phyloP scores from a whole-genome alignment of 495 filamentous ascomycete genomes.

The Annulohypoxylon bovei region DNA sequence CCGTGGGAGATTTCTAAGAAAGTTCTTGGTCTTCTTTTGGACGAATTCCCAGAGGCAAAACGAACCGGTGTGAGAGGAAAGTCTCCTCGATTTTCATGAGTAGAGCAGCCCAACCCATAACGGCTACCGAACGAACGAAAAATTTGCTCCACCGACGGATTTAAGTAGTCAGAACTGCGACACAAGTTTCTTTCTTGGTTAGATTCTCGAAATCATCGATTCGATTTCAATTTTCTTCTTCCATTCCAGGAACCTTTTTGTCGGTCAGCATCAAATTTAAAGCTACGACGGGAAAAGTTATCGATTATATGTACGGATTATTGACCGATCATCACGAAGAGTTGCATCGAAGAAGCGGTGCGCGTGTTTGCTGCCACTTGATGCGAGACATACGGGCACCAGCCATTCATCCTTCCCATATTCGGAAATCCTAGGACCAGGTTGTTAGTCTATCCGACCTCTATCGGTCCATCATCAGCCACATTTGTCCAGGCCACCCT shows the following conservation, averaged over 20 bases:
- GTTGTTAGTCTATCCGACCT: neutral
- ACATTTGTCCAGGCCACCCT: conserved; percentile 29
- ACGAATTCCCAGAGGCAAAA: conserved; percentile 22
- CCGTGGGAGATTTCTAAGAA: conserved; percentile 32
- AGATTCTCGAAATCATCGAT: conserved; percentile 13
- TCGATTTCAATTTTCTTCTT: neutral
- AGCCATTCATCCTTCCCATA: conserved; percentile 36
- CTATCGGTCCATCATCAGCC: conserved; percentile 27
- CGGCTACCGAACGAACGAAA: conserved; percentile 35
- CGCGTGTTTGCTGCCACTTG: conserved; percentile 40
- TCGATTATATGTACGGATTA: conserved; percentile 34
- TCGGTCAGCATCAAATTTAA: conserved; percentile 30
- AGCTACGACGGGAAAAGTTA: conserved; percentile 13
- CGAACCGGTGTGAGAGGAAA: conserved; percentile 26
- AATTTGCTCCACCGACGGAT: conserved; percentile 39
- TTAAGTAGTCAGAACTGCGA: conserved; percentile 38
- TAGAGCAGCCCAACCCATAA: conserved; percentile 40
- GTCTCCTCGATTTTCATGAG: conserved; percentile 23
- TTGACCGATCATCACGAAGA: conserved; percentile 35
- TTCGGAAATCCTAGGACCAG: conserved; percentile 31
- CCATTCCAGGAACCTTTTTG: conserved; percentile 7
- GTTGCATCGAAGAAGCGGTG: conserved; percentile 34
- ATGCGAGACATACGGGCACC: conserved; percentile 43
- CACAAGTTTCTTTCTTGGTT: conserved; percentile 16
- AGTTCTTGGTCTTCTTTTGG: conserved; percentile 31